phyloP scores from a whole-genome alignment of 345 rosid species.

The Tarenaya hassleriana region DNA sequence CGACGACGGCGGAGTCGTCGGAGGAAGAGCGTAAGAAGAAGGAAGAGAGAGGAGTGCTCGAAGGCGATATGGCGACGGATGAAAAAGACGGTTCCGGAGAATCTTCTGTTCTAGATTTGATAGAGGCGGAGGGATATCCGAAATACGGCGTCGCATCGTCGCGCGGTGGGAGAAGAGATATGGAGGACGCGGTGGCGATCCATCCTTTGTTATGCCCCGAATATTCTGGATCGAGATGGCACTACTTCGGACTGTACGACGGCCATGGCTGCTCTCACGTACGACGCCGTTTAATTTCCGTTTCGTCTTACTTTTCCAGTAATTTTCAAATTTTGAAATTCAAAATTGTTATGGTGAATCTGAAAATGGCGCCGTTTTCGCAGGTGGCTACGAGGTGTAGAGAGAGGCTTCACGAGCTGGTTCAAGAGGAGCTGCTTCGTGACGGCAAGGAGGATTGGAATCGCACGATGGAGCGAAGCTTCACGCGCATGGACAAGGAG shows the following conservation, averaged over 20 bases:
- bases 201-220: constrained; percentile 42
- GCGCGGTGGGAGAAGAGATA: constrained; percentile 78
- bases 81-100: background rate
- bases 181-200: constrained; percentile 77
- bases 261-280: constrained; percentile 84
- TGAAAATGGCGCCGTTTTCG: constrained; percentile 9
- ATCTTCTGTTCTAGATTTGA: constrained; percentile 2
- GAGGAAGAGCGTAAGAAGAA: constrained; percentile 40
- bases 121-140: constrained; percentile 25
- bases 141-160: constrained; percentile 68
- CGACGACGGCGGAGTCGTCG: constrained; percentile 11
- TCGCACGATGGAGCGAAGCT: constrained; percentile 52
- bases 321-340: background rate
- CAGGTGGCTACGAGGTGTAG: constrained; percentile 59
- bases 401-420: constrained; percentile 57
- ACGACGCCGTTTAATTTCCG: constrained; percentile 8
- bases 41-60: constrained; percentile 17
- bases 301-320: background rate
- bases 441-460: constrained; percentile 43
- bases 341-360: background rate
- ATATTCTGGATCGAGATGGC: constrained; percentile 29
- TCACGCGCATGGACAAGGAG: constrained; percentile 56
- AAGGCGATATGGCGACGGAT: constrained; percentile 5
- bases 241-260: constrained; percentile 70
- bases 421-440: constrained; percentile 38